These are phyloP conservation scores for Penicillium sp. DNA, from an alignment of 2,329 filamentous ascomycete genomes.

Conservation along the genomic window DNA sequence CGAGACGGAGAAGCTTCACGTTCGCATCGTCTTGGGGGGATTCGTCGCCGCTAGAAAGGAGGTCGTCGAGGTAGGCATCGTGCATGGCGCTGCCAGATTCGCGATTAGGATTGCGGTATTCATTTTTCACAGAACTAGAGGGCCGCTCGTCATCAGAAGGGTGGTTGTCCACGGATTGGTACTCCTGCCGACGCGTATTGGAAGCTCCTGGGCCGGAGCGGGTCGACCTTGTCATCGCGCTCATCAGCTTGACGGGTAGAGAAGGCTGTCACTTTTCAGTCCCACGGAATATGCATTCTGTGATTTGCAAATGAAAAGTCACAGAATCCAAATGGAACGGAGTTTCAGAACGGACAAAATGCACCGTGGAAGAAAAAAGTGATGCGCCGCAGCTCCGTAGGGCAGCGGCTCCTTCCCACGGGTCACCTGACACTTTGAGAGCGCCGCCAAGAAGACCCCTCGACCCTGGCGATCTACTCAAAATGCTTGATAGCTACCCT, in stretches of 20 bases:
- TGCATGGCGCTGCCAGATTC: background rate
- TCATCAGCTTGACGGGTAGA: constrained; percentile 7
- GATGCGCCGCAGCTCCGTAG: background rate
- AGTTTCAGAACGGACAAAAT: background rate
- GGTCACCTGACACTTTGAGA: background rate
- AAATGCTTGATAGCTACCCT: background rate
- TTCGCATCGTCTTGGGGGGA: constrained; percentile 15
- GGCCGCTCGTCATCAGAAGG: background rate
- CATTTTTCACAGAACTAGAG: background rate
- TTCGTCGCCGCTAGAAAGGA: constrained; percentile 15
- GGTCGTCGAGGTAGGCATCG: constrained; percentile 2
- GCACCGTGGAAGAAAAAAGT: background rate
- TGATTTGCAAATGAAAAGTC: background rate
- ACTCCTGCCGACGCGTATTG: constrained; percentile 10
- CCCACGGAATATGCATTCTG: constrained; percentile 3
- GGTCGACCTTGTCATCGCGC: constrained; percentile 5
- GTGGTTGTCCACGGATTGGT: constrained; percentile 12
- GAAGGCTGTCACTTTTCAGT: background rate
- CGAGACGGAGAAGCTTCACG: constrained; percentile 19
- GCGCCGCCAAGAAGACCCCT: background rate
- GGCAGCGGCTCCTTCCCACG: background rate
- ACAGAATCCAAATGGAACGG: background rate
- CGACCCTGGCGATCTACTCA: background rate
- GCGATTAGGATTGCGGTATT: background rate
- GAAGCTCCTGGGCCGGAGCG: constrained; percentile 5